Conservation (phyloP, 2,329 filamentous ascomycete genomes). For the Byssothecium circinans region DNA sequence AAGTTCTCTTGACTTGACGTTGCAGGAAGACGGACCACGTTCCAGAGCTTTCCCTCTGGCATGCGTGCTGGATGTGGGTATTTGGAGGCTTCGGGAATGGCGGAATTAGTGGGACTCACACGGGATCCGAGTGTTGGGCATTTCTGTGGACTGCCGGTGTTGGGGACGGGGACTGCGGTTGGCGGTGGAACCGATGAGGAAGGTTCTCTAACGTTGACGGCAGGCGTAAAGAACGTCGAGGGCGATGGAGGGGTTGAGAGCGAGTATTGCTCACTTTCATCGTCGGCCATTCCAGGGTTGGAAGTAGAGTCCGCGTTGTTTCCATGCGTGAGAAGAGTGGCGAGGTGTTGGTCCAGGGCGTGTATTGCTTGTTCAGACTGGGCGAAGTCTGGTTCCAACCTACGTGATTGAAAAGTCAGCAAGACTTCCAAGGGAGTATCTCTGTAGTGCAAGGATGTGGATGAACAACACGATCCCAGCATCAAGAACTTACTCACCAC, state of each 20-base stretch:
- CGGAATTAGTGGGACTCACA: not conserved
- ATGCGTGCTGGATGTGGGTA: constrained; percentile 1
- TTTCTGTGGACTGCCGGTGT: too few relatives aligned
- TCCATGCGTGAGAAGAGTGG: not conserved
- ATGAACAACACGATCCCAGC: too few relatives aligned
- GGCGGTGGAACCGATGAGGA: not conserved
- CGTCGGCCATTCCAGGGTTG: not conserved
- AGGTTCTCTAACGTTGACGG: too few relatives aligned
- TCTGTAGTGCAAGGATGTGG: too few relatives aligned
- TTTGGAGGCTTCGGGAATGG: not conserved
- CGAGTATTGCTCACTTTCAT: not conserved
- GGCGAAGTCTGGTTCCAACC: not conserved
- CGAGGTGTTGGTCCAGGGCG: not conserved
- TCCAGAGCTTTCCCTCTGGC: not conserved
- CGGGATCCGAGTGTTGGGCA: too few relatives aligned
- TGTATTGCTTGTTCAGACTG: not conserved
- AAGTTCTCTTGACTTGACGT: not conserved
- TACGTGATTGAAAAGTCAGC: too few relatives aligned
- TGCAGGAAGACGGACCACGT: not conserved
- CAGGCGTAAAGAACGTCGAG: too few relatives aligned
- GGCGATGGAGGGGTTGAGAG: too few relatives aligned
- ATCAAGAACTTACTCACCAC: not conserved
- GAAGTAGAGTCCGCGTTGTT: not conserved
- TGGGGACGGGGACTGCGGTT: not conserved
- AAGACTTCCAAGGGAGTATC: too few relatives aligned